Base-by-base conservation (phyloP, 345 rosid genomes). In the Chamaenerion angustifolium region DNA sequence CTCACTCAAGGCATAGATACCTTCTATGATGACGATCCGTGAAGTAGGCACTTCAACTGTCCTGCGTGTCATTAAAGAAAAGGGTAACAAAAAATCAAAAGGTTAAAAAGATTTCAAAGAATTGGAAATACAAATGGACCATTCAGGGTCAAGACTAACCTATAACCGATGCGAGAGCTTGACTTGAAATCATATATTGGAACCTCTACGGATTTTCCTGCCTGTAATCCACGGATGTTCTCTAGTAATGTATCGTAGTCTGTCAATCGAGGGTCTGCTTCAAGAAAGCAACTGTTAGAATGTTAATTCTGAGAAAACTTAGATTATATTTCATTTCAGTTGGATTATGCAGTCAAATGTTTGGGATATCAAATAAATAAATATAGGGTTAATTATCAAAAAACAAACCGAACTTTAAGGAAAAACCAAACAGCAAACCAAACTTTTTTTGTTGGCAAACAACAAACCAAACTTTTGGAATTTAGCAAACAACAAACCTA, bases 131-230 rank as follows among this genome's bases (percentile, higher is more conserved):
- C 27, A 31, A 12, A 49, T 27, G 42, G 11, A 15, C n/a, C 45
- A 48, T 41, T 15, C 9, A 41, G 57, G 45, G 23, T 56, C 58
- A 68, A 49, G 12, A 23, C 60, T 8, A 60, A 89, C 97, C 97
- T 85, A 81, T 72, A 87, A 60, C 96, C 98, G 49, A 59, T 64
- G 53, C 98, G 83, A 54, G 88, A 78, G 68, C 98, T 92, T 15
- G 88, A 61, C 78, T 92, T 92, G 85, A 83, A 87, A 76, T 92
- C 96, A 43, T 92, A 92, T 46, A 87, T 56, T 12, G 98, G 98
- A 64, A 84, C 95, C 73, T 87, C 73, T 65, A 77, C 86, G 44
- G 93, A 67, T 70, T 82, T 87, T 57, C 98, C 98, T 14, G 68
- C 96, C 71, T 68, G 84, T 31, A 92, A 63, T 49, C 88, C 93